Evolutionary conservation across 331 rosid species (phyloP), one percentile per base, ranked within the genome.

Genomic region (Stylosanthes scabra): DNA sequence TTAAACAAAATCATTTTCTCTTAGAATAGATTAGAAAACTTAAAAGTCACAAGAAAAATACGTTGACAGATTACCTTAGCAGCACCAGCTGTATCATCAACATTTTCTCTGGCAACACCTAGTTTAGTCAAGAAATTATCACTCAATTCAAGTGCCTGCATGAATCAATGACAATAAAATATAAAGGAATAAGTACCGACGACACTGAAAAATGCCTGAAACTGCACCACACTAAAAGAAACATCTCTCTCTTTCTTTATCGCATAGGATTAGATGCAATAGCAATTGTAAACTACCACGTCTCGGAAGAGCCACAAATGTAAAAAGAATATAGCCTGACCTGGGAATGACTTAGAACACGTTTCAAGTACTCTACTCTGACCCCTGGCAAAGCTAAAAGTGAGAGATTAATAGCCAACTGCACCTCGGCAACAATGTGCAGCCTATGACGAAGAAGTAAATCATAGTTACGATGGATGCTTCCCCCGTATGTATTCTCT

Each of bases 371-470:
- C 75, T 90, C 90, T 25, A 64, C 65, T 88, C 82, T 81, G 68
- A 83, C 74, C 44, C 90, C 96, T 42, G 93, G 93, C 13, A 88
- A 82, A 62, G 91, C 96, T 16, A 90, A 82, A 78, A 90, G 96
- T 72, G 85, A 90, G 74, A 82, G 84, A 27, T 86, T 79, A 66
- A 76, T 66, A 55, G 86, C 82, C 81, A 88, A 68, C 83, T 86
- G 87, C 82, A 88, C 91, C 79, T 88, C 93, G 51, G 91, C 91
- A 14, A 90, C 90, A 68, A 90, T 90, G 76, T 90, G 89, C 59
- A 90, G 89, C 83, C 96, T 84, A 80, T 88, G 96, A 20, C 96
- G 83, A 60, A 90, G 93, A 66, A 90, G 91, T 77, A 90, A 86
- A 83, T 90, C 93, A 14, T 90, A 90, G 76, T 86, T 88, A 2